These are phyloP conservation scores for Aspergillus caelatus DNA, from an alignment of 2,329 filamentous ascomycete genomes.

Conservation along the genomic window DNA sequence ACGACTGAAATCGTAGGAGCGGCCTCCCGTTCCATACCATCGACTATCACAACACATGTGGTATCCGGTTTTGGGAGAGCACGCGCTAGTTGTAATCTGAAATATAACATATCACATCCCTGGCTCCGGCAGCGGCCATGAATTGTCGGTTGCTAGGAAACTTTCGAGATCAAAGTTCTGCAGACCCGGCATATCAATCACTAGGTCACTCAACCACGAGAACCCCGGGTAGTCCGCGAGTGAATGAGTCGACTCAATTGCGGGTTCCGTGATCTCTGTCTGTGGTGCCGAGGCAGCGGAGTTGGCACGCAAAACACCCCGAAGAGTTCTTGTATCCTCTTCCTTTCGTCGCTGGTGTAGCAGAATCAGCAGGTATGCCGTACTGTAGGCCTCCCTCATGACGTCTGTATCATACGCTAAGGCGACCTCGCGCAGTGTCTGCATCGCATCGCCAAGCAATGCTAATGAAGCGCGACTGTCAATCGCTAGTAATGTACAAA, in stretches of 20 bases:
- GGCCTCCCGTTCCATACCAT: neutral
- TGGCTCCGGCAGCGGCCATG: constrained; percentile 31
- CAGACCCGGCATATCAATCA: constrained; percentile 49
- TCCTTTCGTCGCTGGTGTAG: constrained; percentile 57
- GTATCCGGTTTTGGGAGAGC: neutral
- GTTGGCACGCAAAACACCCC: constrained; percentile 42
- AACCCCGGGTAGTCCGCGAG: constrained; percentile 38
- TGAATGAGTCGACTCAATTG: constrained; percentile 19
- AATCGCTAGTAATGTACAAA: constrained; percentile 59
- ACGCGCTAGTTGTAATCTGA: neutral
- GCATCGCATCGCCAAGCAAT: constrained; percentile 56
- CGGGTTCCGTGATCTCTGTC: constrained; percentile 9
- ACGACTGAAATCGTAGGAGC: neutral
- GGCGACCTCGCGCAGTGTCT: constrained; percentile 47
- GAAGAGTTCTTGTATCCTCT: constrained; percentile 43
- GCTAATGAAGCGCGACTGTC: constrained; percentile 55
- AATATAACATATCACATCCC: constrained; percentile 22
- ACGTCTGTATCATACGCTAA: constrained; percentile 50
- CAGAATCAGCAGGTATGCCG: constrained; percentile 57
- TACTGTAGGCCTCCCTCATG: constrained; percentile 58
- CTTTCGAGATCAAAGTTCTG: constrained; percentile 49
- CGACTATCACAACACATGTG: neutral
- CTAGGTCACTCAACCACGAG: constrained; percentile 48
- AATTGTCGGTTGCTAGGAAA: constrained; percentile 12
- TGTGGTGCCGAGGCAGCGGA: constrained; percentile 30